These are phyloP conservation scores for Coffea eugenioides DNA, from an alignment of 257 asterid genomes.

Conservation along the genomic window DNA sequence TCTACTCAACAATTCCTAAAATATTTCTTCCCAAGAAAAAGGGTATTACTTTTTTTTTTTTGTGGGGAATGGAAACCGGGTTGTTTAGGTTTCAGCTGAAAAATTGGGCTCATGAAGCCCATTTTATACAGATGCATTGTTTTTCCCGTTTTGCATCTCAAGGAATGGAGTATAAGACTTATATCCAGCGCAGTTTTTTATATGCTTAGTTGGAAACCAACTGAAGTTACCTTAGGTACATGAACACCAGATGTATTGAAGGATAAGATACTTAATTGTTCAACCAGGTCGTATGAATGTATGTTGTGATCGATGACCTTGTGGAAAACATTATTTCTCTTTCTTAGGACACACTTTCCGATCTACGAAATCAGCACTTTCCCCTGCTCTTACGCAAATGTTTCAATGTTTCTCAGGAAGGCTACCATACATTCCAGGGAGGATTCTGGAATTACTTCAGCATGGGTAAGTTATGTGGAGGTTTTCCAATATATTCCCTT, in stretches of 20 bases:
- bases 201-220: neutral
- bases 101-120: neutral
- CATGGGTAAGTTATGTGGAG: slow-evolving; percentile 41
- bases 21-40: neutral
- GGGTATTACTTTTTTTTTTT: neutral
- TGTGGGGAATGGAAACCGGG: neutral
- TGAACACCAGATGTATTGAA: no score
- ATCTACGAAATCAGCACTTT: neutral
- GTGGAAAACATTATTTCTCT: neutral
- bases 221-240: neutral
- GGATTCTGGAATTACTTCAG: slow-evolving; percentile 63
- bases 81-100: neutral
- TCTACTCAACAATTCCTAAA: neutral
- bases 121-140: neutral
- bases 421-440: slow-evolving; percentile 45
- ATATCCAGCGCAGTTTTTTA: neutral
- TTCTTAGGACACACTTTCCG: neutral
- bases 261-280: neutral
- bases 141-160: neutral
- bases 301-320: neutral
- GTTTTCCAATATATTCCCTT: neutral
- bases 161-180: neutral
- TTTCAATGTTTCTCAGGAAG: slow-evolving; percentile 35
- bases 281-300: neutral
- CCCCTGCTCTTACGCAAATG: neutral